Evolutionary conservation across 2,329 filamentous ascomycete species (phyloP), one percentile per base, ranked within the genome.

Genomic region (Fusarium pilosicola): DNA sequence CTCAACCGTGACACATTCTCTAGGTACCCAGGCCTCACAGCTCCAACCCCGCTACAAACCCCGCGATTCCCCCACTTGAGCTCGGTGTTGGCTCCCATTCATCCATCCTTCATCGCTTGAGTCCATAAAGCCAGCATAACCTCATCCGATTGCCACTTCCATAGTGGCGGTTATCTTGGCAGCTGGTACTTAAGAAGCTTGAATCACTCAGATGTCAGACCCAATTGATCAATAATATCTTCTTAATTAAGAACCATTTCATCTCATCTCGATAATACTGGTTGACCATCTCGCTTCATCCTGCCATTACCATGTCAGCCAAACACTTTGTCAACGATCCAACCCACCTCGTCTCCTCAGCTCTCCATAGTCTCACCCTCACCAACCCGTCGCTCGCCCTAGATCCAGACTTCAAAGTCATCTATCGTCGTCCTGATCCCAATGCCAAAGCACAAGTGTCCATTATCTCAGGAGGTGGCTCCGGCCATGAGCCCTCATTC

Each of bases 301-400:
- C 41, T 17, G 46, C 34, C 28, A 39, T 45, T 74, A 79, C 42
- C 74, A 85, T 85, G 84, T 89, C 89, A 38, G 80, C 86, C 69
- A 97, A 96, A 86, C 95, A 98, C 85, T 97, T 98, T 86, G 90
- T 97, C 86, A 91, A 94, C 82, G 93, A 97, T 81, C 91, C 95
- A 46, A 90, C 91, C 60, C 88, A 93, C 79, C 90, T 98, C 58
- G 94, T 98, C 81, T 88, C 90, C 80, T 87, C 90, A 46, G 93
- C 95, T 49, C 90, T 98, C 26, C 88, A 91, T 77, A 91, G 92
- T 71, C 87, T 96, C 39, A 96, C 94, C 28, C 85, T 93, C 70
- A 95, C 93, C 57, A 98, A 98, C 82, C 96, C 96, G 14, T 92
- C 92, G 41, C 86, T 97, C 30, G 92, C 93, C 58, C 89, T 96